Base-by-base conservation (phyloP, 2,329 filamentous ascomycete species). In the Ophiocordyceps unilateralis region DNA sequence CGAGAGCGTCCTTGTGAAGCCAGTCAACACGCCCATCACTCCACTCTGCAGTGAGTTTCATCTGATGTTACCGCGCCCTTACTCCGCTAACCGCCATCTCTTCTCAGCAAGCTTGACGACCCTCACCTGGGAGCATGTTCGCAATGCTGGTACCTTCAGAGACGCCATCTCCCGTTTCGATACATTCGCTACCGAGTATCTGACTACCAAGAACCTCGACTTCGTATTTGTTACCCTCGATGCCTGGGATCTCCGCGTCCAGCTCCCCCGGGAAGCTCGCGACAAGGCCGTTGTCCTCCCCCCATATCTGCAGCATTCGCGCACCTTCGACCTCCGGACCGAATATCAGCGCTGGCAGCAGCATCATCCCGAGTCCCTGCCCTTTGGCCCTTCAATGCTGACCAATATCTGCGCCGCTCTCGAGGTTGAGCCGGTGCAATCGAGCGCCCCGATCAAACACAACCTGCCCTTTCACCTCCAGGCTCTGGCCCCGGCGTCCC, bases 311-410 rank as follows among this genome's bases (percentile, higher is more conserved):
- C 91, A 98, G 68, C 91, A 98, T 69, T 95, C 91, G 34, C 81
- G 91, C 47, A 94, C 89, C 45, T 98, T 96, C 59, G 91, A 96
- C 59, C 76, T 98, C 45, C 83, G 91, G 49, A 93, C 87, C 55
- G 91, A 98, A 66, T 98, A 98, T 61, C 88, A 95, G 67, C 78
- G 88, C 59, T 98, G 91, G 88, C 91, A 96, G 65, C 86, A 93
- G 56, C 89, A 96, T 63, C 91, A 98, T 58, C 91, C 91, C 34
- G 91, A 98, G 67, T 95, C 89, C 45, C 74, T 98, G 43, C 89
- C 91, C 3, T 98, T 96, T 58, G 91, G 89, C 17, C 89, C 91
- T 41, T 94, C 86, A 46, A 93, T 91, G 61, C 74, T 98, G 50
- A 82, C 88, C 54, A 96, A 96, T 65, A 98, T 98, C 61, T 98